Evolutionary conservation across 2,329 filamentous ascomycete genomes (phyloP).

Genomic region (Diaporthe ilicicola): DNA sequence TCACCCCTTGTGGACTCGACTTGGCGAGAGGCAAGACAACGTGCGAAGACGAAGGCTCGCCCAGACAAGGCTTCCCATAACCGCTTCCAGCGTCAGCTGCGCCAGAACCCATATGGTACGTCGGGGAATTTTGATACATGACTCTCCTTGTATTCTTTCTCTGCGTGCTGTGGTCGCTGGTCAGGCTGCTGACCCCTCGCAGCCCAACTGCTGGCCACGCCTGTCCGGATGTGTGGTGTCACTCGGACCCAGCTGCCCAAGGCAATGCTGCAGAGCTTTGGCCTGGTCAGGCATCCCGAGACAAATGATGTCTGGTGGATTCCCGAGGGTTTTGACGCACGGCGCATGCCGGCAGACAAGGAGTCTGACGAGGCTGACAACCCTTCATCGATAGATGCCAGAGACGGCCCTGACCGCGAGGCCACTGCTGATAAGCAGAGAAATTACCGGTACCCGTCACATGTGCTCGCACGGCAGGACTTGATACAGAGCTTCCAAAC

Average conservation of each 20-base stretch:
- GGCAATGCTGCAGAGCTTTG: slow-evolving; percentile 71
- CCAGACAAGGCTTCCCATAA: slow-evolving; percentile 42
- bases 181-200: neutral
- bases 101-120: slow-evolving; percentile 71
- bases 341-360: slow-evolving; percentile 7
- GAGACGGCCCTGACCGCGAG: neutral
- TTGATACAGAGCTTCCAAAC: slow-evolving; percentile 41
- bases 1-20: slow-evolving; percentile 63
- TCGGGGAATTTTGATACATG: neutral
- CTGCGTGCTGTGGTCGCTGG: slow-evolving; percentile 5
- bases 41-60: slow-evolving; percentile 48
- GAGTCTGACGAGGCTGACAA: slow-evolving; percentile 1
- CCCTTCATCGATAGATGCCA: neutral
- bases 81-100: slow-evolving; percentile 65
- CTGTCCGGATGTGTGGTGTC: slow-evolving; percentile 63
- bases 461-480: slow-evolving; percentile 44
- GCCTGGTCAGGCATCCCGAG: slow-evolving; percentile 62
- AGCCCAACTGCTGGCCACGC: slow-evolving; percentile 71
- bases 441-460: slow-evolving; percentile 39
- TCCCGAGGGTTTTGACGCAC: slow-evolving; percentile 45
- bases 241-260: slow-evolving; percentile 61
- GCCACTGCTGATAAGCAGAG: slow-evolving; percentile 4
- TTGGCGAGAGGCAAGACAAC: slow-evolving; percentile 56
- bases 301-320: slow-evolving; percentile 64
- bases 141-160: neutral